Conservation (phyloP, 495 filamentous ascomycete genomes). For the Aspergillus wentii region DNA sequence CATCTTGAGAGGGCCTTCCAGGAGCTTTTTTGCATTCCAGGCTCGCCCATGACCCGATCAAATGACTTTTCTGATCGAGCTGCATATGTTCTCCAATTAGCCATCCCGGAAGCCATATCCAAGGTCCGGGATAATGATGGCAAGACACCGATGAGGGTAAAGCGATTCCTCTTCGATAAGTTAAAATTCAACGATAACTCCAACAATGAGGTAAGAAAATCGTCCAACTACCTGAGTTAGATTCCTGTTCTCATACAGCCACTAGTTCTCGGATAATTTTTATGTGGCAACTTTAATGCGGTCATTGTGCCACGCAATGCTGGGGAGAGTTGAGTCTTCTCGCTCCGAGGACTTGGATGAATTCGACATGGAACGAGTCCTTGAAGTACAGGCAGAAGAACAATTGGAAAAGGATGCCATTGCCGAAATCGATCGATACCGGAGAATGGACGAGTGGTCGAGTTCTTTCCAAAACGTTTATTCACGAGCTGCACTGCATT, state of each 20-base stretch:
- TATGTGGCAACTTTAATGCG: constrained; percentile 81
- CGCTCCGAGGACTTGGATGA: constrained; percentile 36
- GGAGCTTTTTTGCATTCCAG: constrained; percentile 77
- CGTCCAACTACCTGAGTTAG: background rate
- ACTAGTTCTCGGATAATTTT: constrained; percentile 72
- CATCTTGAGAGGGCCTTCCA: constrained; percentile 83
- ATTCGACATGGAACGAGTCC: constrained; percentile 42
- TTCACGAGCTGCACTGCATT: constrained; percentile 76
- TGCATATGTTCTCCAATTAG: constrained; percentile 74
- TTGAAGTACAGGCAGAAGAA: constrained; percentile 55
- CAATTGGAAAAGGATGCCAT: constrained; percentile 65
- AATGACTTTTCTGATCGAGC: constrained; percentile 88
- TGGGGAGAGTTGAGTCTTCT: constrained; percentile 43
- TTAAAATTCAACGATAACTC: constrained; percentile 91
- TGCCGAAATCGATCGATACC: constrained; percentile 82
- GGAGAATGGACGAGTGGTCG: constrained; percentile 91
- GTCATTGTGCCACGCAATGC: constrained; percentile 71
- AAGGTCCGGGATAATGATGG: constrained; percentile 70
- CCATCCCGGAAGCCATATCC: constrained; percentile 75
- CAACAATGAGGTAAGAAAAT: constrained; percentile 58
- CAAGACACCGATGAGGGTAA: constrained; percentile 68
- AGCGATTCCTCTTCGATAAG: constrained; percentile 79
- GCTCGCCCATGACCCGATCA: constrained; percentile 66
- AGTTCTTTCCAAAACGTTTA: constrained; percentile 89
- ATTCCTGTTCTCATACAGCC: constrained; percentile 11